phyloP scores from a whole-genome alignment of 2,329 filamentous ascomycete genomes.

The Xylaria sp. region DNA sequence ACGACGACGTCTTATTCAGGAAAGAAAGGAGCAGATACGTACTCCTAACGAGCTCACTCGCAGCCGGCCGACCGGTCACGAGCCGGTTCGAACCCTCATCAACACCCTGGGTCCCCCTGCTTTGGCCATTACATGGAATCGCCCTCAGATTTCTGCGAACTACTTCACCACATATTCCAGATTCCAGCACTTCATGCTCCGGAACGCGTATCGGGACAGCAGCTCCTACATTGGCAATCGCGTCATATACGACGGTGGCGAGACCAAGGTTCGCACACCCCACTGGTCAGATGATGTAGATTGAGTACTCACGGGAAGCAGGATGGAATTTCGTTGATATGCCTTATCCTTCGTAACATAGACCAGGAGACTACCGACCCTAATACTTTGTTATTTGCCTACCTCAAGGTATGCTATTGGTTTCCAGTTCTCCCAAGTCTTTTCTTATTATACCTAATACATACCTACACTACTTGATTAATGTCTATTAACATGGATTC shows the following conservation, averaged over 20 bases:
- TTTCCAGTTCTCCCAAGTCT: neutral
- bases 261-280: conserved; percentile 51
- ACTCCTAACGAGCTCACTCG: conserved; percentile 50
- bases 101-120: conserved; percentile 62
- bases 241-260: conserved; percentile 65
- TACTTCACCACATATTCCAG: conserved; percentile 59
- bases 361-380: conserved; percentile 61
- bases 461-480: neutral
- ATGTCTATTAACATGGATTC: conserved; percentile 15
- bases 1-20: conserved; percentile 56
- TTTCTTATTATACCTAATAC: neutral
- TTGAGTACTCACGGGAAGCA: conserved; percentile 25
- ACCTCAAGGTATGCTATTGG: conserved; percentile 51
- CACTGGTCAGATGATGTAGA: neutral
- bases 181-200: conserved; percentile 69
- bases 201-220: conserved; percentile 59
- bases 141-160: conserved; percentile 59
- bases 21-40: conserved; percentile 52
- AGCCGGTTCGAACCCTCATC: conserved; percentile 57
- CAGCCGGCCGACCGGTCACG: conserved; percentile 51
- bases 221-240: conserved; percentile 60
- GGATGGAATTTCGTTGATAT: conserved; percentile 64
- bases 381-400: conserved; percentile 62
- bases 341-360: conserved; percentile 62
- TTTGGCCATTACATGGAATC: conserved; percentile 63